These are phyloP conservation scores for Aquanectria penicillioides DNA, from an alignment of 2,329 filamentous ascomycete species.

Conservation along the genomic window DNA sequence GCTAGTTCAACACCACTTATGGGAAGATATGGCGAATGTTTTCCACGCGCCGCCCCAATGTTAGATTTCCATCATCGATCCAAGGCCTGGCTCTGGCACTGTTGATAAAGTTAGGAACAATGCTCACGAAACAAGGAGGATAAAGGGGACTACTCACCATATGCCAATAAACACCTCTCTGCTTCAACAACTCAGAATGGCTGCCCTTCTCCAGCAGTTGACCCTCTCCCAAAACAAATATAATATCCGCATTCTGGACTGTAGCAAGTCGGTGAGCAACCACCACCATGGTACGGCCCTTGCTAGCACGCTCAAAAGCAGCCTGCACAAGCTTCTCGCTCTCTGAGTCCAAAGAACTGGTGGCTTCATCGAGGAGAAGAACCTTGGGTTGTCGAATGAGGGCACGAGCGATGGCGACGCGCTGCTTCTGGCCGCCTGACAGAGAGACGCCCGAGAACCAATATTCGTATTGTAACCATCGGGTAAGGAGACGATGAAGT, in stretches of 20 bases:
- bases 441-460: slow-evolving; percentile 74
- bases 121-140: background rate
- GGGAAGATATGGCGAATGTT: too few relatives aligned
- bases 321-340: slow-evolving; percentile 70
- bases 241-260: slow-evolving; percentile 81
- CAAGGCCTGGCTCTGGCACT: slow-evolving; percentile 69
- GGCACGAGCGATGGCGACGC: slow-evolving; percentile 75
- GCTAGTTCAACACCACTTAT: background rate
- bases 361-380: slow-evolving; percentile 78
- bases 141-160: slow-evolving; percentile 57
- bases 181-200: slow-evolving; percentile 61
- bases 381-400: slow-evolving; percentile 73
- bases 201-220: slow-evolving; percentile 65
- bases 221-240: slow-evolving; percentile 78
- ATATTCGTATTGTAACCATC: slow-evolving; percentile 75
- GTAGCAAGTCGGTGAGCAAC: slow-evolving; percentile 83
- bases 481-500: slow-evolving; percentile 75
- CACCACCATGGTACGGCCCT: slow-evolving; percentile 74
- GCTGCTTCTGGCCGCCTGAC: slow-evolving; percentile 78
- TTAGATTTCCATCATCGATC: slow-evolving; percentile 55
- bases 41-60: too few relatives aligned
- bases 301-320: slow-evolving; percentile 72
- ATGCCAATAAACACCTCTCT: slow-evolving; percentile 65
- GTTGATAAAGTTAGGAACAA: slow-evolving; percentile 37
- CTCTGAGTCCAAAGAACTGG: slow-evolving; percentile 73